Conservation (phyloP, 106 monocot species). For the Alisma plantagoaquatica region DNA sequence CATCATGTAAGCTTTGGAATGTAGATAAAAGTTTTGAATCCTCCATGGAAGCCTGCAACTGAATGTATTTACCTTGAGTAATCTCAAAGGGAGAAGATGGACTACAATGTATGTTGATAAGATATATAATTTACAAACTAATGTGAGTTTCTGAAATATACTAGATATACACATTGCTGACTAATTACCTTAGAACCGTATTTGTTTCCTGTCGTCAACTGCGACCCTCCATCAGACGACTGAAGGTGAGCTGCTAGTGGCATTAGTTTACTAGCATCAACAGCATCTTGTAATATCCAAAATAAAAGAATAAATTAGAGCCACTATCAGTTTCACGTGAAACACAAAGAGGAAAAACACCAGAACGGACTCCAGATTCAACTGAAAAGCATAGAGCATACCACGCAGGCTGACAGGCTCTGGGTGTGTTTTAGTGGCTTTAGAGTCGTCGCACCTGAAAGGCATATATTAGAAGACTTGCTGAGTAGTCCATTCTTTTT, state of each 20-base stretch:
- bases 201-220: neutral
- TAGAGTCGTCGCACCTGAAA: no score
- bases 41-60: constrained; percentile 28
- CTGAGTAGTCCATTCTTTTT: no score
- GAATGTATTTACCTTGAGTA: neutral
- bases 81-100: neutral
- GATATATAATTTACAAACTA: neutral
- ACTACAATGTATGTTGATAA: neutral
- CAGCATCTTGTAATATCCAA: constrained; percentile 20
- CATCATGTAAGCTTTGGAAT: constrained; percentile 43
- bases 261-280: constrained; percentile 11
- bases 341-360: no score
- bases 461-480: no score
- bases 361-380: no score
- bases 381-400: no score
- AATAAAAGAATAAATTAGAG: neutral
- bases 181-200: neutral
- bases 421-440: no score
- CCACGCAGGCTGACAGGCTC: no score
- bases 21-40: constrained; percentile 35
- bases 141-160: neutral
- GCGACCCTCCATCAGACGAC: constrained; percentile 3
- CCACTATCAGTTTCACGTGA: no score
- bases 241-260: constrained; percentile 26
- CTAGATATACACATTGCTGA: neutral